A percentile compares a stretch with the other conserved stretches of the same genome.
These are phyloP conservation scores for Mimosa pudica DNA, from an alignment of 306 rosid species.

Conservation along the genomic window DNA sequence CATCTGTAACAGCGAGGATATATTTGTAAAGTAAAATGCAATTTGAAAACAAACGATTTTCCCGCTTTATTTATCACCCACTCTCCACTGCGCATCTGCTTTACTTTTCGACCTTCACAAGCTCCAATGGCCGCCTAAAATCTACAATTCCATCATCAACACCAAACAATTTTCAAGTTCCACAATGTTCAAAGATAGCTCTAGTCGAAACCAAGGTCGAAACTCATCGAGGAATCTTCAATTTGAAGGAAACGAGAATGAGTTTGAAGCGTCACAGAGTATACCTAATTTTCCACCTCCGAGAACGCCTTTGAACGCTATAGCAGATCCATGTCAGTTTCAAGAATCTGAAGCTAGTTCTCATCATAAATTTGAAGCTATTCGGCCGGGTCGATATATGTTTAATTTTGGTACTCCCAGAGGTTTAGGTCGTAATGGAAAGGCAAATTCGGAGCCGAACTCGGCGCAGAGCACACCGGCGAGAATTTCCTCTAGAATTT, in stretches of 20 bases:
- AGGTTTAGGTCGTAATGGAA: constrained; percentile 45
- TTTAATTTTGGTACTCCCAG: constrained; percentile 43
- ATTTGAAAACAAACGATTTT: constrained; percentile 58
- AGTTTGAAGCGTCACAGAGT: constrained; percentile 48
- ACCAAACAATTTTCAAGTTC: background rate
- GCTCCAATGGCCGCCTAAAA: constrained; percentile 2
- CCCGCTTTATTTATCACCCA: background rate
- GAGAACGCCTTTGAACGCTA: constrained; percentile 71
- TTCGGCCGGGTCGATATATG: constrained; percentile 41
- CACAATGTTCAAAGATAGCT: constrained; percentile 47
- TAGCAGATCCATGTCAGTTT: constrained; percentile 77
- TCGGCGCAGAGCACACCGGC: constrained; percentile 76
- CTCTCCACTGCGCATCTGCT: background rate
- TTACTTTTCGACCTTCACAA: constrained; percentile 12
- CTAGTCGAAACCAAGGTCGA: constrained; percentile 28
- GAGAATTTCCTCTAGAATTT: constrained; percentile 54
- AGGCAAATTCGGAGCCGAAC: constrained; percentile 68
- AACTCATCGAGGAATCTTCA: constrained; percentile 30
- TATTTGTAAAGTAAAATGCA: constrained; percentile 23
- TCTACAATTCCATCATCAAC: background rate
- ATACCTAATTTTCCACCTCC: constrained; percentile 62
- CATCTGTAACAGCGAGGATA: constrained; percentile 16
- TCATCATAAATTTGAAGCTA: constrained; percentile 42
- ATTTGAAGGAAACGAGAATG: constrained; percentile 66
- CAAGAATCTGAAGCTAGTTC: constrained; percentile 42